Conservation (phyloP, 2,329 filamentous ascomycete species). For the Penicillium expansum region DNA sequence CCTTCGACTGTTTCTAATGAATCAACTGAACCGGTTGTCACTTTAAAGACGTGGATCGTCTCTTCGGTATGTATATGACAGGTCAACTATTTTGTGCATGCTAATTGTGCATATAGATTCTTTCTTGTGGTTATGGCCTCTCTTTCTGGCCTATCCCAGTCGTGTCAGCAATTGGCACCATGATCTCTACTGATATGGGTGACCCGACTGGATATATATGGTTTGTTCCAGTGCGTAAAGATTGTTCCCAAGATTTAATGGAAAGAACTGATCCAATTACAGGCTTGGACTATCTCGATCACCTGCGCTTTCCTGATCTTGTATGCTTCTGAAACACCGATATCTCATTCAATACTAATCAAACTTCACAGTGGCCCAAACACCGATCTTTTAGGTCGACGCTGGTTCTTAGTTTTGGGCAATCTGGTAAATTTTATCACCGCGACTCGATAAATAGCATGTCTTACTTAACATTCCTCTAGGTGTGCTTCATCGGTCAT, state of each 20-base stretch:
- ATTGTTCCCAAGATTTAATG: too few species aligned
- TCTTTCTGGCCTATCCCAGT: conserved; percentile 35
- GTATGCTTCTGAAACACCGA: conserved; percentile 14
- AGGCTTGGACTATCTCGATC: conserved; percentile 40
- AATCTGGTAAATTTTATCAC: conserved; percentile 31
- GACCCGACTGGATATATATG: too few species aligned
- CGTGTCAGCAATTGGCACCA: too few species aligned
- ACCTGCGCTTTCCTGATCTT: conserved; percentile 45
- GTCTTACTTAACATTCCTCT: neutral
- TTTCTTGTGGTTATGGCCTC: conserved; percentile 35
- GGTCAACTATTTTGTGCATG: neutral
- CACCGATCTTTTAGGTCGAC: conserved; percentile 49
- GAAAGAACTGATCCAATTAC: too few species aligned
- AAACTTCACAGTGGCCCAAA: conserved; percentile 36
- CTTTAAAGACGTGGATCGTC: conserved; percentile 30
- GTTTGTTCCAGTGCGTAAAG: too few species aligned
- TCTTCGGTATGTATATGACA: conserved; percentile 14
- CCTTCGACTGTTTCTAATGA: too few species aligned
- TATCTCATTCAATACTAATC: neutral
- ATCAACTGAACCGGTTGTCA: conserved; percentile 18
- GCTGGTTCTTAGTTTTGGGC: conserved; percentile 47
- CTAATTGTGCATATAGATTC: conserved; percentile 20
- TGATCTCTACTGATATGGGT: too few species aligned
- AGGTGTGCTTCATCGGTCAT: conserved; percentile 39
- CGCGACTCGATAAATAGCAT: too few species aligned